Percentiles rank a stretch among this genome's conserved stretches.
phyloP scores from a whole-genome alignment of 2,329 filamentous ascomycete genomes.

The Alternaria rosae region DNA sequence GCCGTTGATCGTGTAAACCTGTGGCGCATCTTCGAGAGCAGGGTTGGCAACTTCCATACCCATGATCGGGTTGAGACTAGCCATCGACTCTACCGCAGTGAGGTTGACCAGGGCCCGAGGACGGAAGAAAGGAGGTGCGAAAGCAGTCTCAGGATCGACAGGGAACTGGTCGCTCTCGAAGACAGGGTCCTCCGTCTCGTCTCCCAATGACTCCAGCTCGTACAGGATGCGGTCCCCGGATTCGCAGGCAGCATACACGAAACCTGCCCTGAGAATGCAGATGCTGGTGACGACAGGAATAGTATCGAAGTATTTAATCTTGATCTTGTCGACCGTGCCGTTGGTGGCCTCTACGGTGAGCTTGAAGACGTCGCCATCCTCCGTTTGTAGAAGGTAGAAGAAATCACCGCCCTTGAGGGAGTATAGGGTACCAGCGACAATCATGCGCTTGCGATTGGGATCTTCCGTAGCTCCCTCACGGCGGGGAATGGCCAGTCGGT shows the following conservation, averaged over 20 bases:
- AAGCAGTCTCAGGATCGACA: conserved; percentile 73
- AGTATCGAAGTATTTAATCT: conserved; percentile 98
- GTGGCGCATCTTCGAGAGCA: conserved; percentile 90
- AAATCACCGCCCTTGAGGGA: conserved; percentile 90
- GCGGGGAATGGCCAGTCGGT: conserved; percentile 87
- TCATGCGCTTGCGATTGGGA: conserved; percentile 84
- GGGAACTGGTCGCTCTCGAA: conserved; percentile 85
- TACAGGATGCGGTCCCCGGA: conserved; percentile 95
- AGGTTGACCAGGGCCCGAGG: conserved; percentile 82
- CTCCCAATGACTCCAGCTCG: conserved; percentile 95
- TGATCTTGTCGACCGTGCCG: conserved; percentile 71
- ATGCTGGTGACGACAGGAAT: conserved; percentile 87
- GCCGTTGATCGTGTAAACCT: conserved; percentile 93
- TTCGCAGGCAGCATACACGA: conserved; percentile 90
- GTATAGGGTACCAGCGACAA: conserved; percentile 95
- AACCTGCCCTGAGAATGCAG: conserved; percentile 93
- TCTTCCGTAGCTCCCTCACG: conserved; percentile 89
- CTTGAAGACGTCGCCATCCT: conserved; percentile 99
- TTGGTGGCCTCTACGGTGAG: conserved; percentile 88
- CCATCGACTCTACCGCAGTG: conserved; percentile 81
- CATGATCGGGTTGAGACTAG: conserved; percentile 89
- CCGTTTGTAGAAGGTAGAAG: conserved; percentile 94
- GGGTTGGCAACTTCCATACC: conserved; percentile 92
- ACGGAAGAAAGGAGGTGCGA: conserved; percentile 83
- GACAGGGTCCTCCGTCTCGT: conserved; percentile 89